Base-by-base conservation (phyloP, 1,139 yeast genomes). In the Geotrichum cucujoidarum region DNA sequence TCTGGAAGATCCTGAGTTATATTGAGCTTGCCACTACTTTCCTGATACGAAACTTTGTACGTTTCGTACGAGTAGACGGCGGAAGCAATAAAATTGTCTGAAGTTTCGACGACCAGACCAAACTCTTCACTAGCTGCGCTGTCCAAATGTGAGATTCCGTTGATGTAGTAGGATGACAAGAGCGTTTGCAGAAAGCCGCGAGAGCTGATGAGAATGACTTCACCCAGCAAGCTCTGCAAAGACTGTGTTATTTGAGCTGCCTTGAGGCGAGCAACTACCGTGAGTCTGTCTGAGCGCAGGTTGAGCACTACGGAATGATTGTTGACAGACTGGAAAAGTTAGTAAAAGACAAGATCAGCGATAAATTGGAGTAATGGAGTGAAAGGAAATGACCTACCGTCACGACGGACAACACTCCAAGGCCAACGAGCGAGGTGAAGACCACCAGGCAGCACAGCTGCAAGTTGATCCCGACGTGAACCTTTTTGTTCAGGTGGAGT, bases 231-330 rank as follows among this genome's bases (percentile, higher is more conserved):
- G 50, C 73, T 75, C 52, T 76, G 75, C 48, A 87, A 66, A 31
- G 79, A 77, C 65, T 87, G 95, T 46, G 76, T 74, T 18, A 88
- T 74, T 64, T 89, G 96, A 1, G 92, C 78, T 1, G 90, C 78
- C 62, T 86, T 87, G 53, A 88, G 71, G 60, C 86, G 88, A 4
- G 95, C 84, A 20, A 87, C 85, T 38, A 87, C 85, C 57, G 77
- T 80, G 29, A 89, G 69, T 53, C 92, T 74, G 52, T 85, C 89
- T 1, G 81, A 76, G 57, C 95, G 72, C 46, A 86, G 69, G 47
- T 75, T 68, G 46, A 80, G 74, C 53, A 83, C 77, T 53, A 81
- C 82, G 14, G 71, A 64, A 16, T 88, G 78, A 61, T 84, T 86
- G 64, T 85, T 56, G 39, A 86, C 4, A 81, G 76, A 49, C 52